A percentile compares a stretch with the other conserved stretches of the same genome.
phyloP scores from a whole-genome alignment of 495 filamentous ascomycete species.

The Friedmanniomyces simplex region DNA sequence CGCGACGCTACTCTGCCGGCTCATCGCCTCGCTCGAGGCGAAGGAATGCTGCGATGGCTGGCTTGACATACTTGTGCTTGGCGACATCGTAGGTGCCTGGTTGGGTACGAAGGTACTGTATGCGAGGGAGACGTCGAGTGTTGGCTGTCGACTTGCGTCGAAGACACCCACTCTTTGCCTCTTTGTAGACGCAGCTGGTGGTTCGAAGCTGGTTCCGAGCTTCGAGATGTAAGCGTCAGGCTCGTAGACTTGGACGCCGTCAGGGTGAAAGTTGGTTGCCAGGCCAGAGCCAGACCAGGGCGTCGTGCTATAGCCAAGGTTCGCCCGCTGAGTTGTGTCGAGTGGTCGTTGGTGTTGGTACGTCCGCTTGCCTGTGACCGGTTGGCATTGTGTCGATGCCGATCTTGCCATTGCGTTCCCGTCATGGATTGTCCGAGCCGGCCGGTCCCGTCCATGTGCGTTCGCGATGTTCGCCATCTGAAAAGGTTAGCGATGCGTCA shows the following conservation, averaged over 20 bases:
- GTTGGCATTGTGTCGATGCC: not conserved
- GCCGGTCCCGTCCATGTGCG: not conserved
- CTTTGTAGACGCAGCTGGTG: conserved; percentile 2
- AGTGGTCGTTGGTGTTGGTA: not conserved
- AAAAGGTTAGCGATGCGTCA: not conserved
- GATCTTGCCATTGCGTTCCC: not conserved
- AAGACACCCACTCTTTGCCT: conserved; percentile 1
- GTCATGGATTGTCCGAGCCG: not conserved
- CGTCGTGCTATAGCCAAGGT: not conserved
- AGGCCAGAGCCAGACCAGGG: not conserved
- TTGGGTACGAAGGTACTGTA: not conserved
- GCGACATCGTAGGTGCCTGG: not conserved
- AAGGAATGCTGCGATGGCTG: conserved; percentile 10
- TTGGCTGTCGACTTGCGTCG: not conserved
- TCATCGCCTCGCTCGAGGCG: conserved; percentile 20
- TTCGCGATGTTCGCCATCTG: too few relatives aligned
- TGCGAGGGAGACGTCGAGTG: not conserved
- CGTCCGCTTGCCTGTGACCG: not conserved
- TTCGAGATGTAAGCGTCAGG: conserved; percentile 8
- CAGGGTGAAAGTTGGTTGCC: not conserved
- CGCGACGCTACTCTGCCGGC: conserved; percentile 26
- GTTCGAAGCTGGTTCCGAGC: conserved; percentile 4
- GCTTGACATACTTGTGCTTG: conserved; percentile 17
- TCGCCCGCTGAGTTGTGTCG: not conserved
- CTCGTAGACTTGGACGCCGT: conserved; percentile 9